Evolutionary conservation across 164 flowering plant species (phyloP).

Genomic region (Tinospora cordifolia): DNA sequence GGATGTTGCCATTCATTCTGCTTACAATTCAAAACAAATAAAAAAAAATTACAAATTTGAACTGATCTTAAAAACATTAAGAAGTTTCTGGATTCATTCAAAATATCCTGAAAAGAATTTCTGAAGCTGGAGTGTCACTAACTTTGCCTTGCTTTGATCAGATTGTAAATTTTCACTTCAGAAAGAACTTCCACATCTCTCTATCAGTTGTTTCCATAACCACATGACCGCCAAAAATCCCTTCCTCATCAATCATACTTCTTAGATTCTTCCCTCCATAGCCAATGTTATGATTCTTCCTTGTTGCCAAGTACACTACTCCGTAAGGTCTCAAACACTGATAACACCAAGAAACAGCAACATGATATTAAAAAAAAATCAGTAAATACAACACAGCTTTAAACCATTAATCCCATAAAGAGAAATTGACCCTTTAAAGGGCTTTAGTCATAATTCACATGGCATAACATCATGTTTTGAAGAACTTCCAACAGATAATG

Average conservation of each 20-base stretch:
- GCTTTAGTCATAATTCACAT: no score
- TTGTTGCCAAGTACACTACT: conserved; percentile 63
- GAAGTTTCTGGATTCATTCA: background rate
- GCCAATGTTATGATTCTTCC: conserved; percentile 56
- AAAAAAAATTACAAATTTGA: background rate
- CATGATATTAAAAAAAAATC: background rate
- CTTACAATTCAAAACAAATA: background rate
- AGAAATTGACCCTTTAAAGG: background rate
- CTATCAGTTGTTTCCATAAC: conserved; percentile 61
- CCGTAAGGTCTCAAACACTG: conserved; percentile 91
- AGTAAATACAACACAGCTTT: background rate
- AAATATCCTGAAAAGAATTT: background rate
- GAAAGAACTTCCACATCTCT: conserved; percentile 79
- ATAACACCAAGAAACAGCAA: background rate
- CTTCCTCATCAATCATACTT: conserved; percentile 69
- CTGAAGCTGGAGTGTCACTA: background rate
- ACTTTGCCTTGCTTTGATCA: background rate
- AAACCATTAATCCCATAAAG: background rate
- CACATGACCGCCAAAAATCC: conserved; percentile 63
- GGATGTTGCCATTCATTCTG: background rate
- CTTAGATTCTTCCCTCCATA: conserved; percentile 54
- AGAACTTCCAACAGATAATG: background rate
- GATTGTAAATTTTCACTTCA: background rate
- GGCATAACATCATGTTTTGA: background rate
- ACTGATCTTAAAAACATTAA: background rate